Evolutionary conservation across 2,329 filamentous ascomycete genomes (phyloP), one percentile per base, ranked within the genome.

Genomic region (Moelleriella libera): DNA sequence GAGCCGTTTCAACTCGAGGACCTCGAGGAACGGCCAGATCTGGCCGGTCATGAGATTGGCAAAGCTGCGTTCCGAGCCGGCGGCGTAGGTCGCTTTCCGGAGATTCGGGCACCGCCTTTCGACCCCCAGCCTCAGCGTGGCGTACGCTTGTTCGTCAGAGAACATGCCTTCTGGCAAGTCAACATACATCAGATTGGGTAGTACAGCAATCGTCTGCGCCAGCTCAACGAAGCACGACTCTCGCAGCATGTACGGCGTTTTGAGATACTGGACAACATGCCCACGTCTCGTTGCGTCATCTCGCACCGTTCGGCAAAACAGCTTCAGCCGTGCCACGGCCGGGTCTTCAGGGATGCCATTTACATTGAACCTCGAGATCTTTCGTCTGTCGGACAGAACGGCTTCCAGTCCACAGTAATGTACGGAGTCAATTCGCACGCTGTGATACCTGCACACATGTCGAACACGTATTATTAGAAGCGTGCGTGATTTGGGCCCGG

Each of bases 341-440:
- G 85, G 80, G 63, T 96, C 88, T 57, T 89, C 81, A 7, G 86
- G 83, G 50, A 88, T 80, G 51, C 81, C 84, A 62, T 89, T 88
- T 59, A 83, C 76, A 60, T 86, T 75, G 61, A 87, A 83, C 57
- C 81, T 78, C 37, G 81, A 82, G 50, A 76, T 77, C 62, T 85
- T 88, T 52, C 89, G 83, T 62, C 78, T 81, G 56, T 90, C 86
- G 47, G 85, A 78, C 37, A 95, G 77, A 55, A 84, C 71, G 50
- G 85, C 82, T 65, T 97, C 90, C 57, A 85, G 83, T 53, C 85
- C 80, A 70, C 90, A 97, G 68, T 95, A 96, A 66, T 97, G 90
- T 32, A 96, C 89, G 14, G 85, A 78, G 62, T 97, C 90, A 62
- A 97, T 92, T 50, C 89, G 85, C 54, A 97, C 82, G 69, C 88